Percentiles rank a stretch among this genome's conserved stretches.
These are phyloP conservation scores for peach (Prunus persica) DNA, from an alignment of 306 rosid species.

Conservation along the genomic window Prunus_persica_NCBIv2 NC_034009.1:27003001-27003500, in stretches of 20 bases:
- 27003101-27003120: too few relatives aligned
- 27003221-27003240: conserved; percentile 67
- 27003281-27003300: conserved; percentile 29
- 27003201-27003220: conserved; percentile 59
- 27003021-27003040: too few relatives aligned
- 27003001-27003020: too few relatives aligned
- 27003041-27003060: too few relatives aligned
- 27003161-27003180: background rate
- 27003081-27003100: too few relatives aligned
- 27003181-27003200: conserved; percentile 28
- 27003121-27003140: too few relatives aligned
- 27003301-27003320: conserved; percentile 58
- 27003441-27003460: conserved; percentile 49
- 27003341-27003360: conserved; percentile 42
- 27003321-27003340: conserved; percentile 64
- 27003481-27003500: conserved; percentile 68
- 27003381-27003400: conserved; percentile 37
- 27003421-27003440: conserved; percentile 75
- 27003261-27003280: background rate
- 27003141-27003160: too few relatives aligned
- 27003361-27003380: background rate
- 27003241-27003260: conserved; percentile 36
- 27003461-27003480: conserved; percentile 62
- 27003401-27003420: conserved; percentile 66
- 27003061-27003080: too few relatives aligned